Percentiles rank a stretch among this genome's conserved stretches.
phyloP scores from a whole-genome alignment of 129 eudicot genomes.

The Pittosporum tobira region DNA sequence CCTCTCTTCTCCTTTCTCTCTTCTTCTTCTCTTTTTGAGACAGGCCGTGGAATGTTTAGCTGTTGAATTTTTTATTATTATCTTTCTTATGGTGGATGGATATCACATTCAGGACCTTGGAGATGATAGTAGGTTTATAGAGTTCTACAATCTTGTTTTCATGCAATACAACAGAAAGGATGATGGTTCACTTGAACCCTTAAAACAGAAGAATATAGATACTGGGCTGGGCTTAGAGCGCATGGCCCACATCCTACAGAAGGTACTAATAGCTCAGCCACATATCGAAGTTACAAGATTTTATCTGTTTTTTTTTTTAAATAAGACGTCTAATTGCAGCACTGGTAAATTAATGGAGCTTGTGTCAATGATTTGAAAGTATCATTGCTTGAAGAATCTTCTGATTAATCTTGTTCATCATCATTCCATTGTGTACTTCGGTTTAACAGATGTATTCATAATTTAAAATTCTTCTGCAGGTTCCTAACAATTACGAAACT shows the following conservation, averaged over 20 bases:
- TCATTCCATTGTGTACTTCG: conserved; percentile 5
- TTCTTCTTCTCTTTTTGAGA: background rate
- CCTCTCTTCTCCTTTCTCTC: background rate
- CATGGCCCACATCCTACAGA: conserved; percentile 90
- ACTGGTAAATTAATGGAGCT: background rate
- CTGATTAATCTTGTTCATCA: background rate
- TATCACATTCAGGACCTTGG: conserved; percentile 59
- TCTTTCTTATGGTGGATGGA: background rate
- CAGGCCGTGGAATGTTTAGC: background rate
- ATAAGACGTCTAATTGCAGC: background rate
- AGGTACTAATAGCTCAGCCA: conserved; percentile 26
- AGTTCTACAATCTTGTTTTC: conserved; percentile 94
- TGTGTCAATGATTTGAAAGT: background rate
- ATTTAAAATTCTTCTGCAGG: conserved; percentile 39
- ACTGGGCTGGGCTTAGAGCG: conserved; percentile 96
- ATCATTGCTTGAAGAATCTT: background rate
- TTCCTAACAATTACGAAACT: conserved; percentile 90
- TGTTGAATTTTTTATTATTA: conserved; percentile 4
- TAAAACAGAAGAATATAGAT: conserved; percentile 87
- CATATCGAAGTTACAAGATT: background rate
- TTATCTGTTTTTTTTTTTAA: background rate
- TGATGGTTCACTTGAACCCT: conserved; percentile 82
- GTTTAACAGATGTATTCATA: background rate
- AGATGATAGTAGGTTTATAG: conserved; percentile 91
- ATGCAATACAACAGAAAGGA: conserved; percentile 84